Percentiles rank a stretch among this genome's conserved stretches.
phyloP scores from a whole-genome alignment of 306 rosid species.

The Citrullus amarus region DNA sequence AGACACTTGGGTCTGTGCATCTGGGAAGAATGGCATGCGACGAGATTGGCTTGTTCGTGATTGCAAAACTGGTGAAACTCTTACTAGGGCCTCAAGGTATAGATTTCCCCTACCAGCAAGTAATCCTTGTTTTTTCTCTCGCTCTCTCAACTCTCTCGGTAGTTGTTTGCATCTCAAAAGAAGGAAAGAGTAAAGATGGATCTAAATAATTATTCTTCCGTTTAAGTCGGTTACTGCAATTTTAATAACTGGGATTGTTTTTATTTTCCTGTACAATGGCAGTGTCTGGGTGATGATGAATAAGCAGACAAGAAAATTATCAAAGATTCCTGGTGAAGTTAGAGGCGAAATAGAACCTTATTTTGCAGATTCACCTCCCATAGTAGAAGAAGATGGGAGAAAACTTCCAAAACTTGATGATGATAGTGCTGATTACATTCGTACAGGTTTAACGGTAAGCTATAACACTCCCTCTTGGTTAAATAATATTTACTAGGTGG shows the following conservation, averaged over 20 bases:
- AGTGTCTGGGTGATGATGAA: constrained; percentile 99
- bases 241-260: constrained; percentile 14
- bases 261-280: constrained; percentile 21
- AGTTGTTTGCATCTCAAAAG: background rate
- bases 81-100: constrained; percentile 59
- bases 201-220: background rate
- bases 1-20: constrained; percentile 57
- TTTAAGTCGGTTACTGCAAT: background rate
- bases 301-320: constrained; percentile 78
- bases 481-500: background rate
- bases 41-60: constrained; percentile 73
- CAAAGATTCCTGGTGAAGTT: constrained; percentile 90
- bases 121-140: background rate
- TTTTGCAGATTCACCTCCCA: constrained; percentile 58
- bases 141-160: background rate
- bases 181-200: background rate
- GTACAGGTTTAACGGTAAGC: constrained; percentile 66
- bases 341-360: constrained; percentile 78
- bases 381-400: constrained; percentile 82
- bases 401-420: constrained; percentile 75
- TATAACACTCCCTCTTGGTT: background rate
- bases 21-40: constrained; percentile 67
- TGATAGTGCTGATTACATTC: constrained; percentile 51
- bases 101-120: background rate
- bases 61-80: constrained; percentile 49